Evolutionary conservation across 305 asterid genomes (phyloP), one percentile per base, ranked within the genome.

Genomic region (Solanum hybrid): DNA sequence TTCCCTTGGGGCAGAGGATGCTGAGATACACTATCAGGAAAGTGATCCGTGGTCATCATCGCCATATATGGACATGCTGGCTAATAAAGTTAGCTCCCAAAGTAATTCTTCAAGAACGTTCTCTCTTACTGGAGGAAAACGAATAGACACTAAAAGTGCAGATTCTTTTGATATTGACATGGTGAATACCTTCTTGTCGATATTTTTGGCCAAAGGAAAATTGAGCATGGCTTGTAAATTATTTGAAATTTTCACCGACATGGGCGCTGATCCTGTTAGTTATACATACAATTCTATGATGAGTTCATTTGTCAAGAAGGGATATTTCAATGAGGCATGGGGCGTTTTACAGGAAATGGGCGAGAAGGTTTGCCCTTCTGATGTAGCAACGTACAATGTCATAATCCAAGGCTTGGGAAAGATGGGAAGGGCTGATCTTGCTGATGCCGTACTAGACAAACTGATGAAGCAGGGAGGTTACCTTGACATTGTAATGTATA

Each of bases 401-500:
- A 94, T 97, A 79, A 95, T 97, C 81, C 98, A 96, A 93, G 98
- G 99, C 38, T 90, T 97, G 31, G 98, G 98, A 88, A 95, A 95
- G 93, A 95, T 95, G 97, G 98, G 99, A 80, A 93, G 96, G 91
- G 99, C 98, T 10, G 99, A 97, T 94, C 94, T 97, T 9, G 99
- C 98, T 11, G 91, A 92, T 91, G 94, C 94, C 70, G 97, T 97
- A 78, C 96, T 96, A 33, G 96, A 96, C 27, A 95, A 97, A 87
- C 91, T 97, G 77, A 91, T 89, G 91, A 91, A 92, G 84, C 97
- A 95, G 89, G 99, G 99, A 14, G 99, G 98, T 33, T 96, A 93
- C 93, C 97, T 97, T 20, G 99, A 97, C 91, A 92, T 95, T 88
- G 96, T 96, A 91, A 97, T 97, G 99, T 97, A 97, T 77, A 97